These are phyloP conservation scores for Panicum virgatum DNA, from an alignment of 202 grass and related monocot species.

Conservation along the genomic window DNA sequence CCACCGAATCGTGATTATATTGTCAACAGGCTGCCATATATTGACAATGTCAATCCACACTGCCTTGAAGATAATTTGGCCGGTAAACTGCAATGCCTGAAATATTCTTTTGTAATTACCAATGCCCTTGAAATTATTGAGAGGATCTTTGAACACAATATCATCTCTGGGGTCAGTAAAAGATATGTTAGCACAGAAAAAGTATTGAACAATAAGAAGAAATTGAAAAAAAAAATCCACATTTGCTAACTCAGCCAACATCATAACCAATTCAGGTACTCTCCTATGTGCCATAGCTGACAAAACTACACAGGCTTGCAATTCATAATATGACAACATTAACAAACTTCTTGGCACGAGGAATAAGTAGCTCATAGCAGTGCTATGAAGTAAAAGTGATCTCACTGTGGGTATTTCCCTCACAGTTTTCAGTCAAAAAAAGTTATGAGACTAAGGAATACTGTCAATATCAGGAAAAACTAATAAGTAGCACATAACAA, in stretches of 20 bases:
- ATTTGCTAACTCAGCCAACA: not conserved
- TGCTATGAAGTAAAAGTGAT: not conserved
- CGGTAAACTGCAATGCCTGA: slow-evolving; percentile 52
- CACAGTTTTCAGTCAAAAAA: not conserved
- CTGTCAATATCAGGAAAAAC: not conserved
- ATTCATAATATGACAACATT: not conserved
- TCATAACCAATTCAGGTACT: not conserved
- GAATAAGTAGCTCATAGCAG: not conserved
- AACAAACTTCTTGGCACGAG: not conserved
- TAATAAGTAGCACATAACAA: not conserved
- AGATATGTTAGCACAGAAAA: slow-evolving; percentile 18
- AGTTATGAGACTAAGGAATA: not conserved
- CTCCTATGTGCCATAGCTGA: not conserved
- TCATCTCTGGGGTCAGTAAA: slow-evolving; percentile 65
- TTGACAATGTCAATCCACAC: slow-evolving; percentile 83
- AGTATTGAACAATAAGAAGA: not conserved
- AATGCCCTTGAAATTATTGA: slow-evolving; percentile 74
- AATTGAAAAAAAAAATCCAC: not conserved
- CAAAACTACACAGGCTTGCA: slow-evolving; percentile 1
- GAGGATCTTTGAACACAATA: slow-evolving; percentile 90
- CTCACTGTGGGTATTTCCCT: not conserved
- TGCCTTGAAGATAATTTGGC: slow-evolving; percentile 73
- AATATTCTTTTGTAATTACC: slow-evolving; percentile 84
- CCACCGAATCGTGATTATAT: slow-evolving; percentile 86
- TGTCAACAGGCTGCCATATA: slow-evolving; percentile 80